phyloP scores from a whole-genome alignment of 805 yeast genomes.

The Wickerhamiella kurtzmanii region DNA sequence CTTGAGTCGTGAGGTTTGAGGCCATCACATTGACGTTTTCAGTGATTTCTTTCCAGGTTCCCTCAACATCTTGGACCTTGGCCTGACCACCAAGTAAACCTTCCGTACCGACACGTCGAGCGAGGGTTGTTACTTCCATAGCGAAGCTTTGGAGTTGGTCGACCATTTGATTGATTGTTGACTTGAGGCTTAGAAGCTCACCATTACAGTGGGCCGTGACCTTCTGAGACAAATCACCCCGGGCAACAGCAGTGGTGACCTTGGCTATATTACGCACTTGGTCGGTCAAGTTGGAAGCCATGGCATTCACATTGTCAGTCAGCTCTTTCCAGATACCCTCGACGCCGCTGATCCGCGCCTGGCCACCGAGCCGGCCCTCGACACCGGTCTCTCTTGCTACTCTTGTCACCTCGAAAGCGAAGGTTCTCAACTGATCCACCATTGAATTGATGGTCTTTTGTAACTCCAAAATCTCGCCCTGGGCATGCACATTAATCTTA shows the following conservation, averaged over 20 bases:
- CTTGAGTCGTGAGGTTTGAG: constrained; percentile 71
- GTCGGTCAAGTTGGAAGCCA: constrained; percentile 78
- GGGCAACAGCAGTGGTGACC: constrained; percentile 78
- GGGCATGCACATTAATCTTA: constrained; percentile 80
- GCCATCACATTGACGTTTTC: constrained; percentile 87
- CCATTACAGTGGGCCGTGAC: constrained; percentile 81
- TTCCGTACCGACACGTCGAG: constrained; percentile 79
- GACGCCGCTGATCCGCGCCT: constrained; percentile 63
- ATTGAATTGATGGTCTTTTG: constrained; percentile 79
- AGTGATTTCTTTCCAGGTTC: constrained; percentile 75
- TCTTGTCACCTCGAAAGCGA: constrained; percentile 75
- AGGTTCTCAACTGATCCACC: constrained; percentile 74
- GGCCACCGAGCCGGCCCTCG: constrained; percentile 79
- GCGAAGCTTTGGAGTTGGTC: constrained; percentile 72
- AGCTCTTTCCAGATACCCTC: constrained; percentile 82
- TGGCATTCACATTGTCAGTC: constrained; percentile 77
- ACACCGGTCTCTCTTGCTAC: constrained; percentile 87
- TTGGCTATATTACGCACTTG: constrained; percentile 81
- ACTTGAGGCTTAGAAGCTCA: constrained; percentile 63
- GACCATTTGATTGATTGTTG: constrained; percentile 80
- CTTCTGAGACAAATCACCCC: constrained; percentile 67
- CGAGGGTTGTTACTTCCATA: constrained; percentile 72
- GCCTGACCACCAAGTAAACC: constrained; percentile 88
- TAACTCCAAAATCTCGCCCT: constrained; percentile 74
- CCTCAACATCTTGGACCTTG: constrained; percentile 62